Base-by-base conservation (phyloP, 768 basidiomycete genomes). In the Trametes cinnabarina region DNA sequence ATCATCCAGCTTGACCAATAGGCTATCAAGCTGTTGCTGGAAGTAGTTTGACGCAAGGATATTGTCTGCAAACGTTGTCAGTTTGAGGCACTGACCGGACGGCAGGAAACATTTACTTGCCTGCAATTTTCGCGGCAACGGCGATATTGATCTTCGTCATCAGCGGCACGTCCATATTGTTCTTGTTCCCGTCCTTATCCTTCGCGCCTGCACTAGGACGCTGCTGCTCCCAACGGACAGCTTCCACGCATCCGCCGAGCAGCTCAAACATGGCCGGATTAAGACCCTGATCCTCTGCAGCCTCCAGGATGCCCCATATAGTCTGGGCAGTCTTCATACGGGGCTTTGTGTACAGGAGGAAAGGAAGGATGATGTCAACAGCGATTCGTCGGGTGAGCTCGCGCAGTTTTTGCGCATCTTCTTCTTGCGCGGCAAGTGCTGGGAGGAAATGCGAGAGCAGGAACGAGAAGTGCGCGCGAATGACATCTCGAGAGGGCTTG, bases 301-400 rank as follows among this genome's bases (percentile, higher is more conserved):
- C 68, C 47, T 76, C 77, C n/a, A 94, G 67, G n/a, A 81, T 71
- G 53, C 85, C 85, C 93, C 93, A 95, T 0, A 85, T 82, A n/a
- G 79, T 68, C 20, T 82, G 78, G 0, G 84, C 78, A 0, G 82
- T 87, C 66, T 83, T 86, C 59, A 86, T 81, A 49, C 86, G 79
- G 3, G 87, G 72, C 66, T 88, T 92, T 7, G 90, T 87, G 63
- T 83, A 87, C 15, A 95, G 69, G 42, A 95, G 72, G 66, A 84
- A 83, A 0, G 92, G 88, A 67, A 92, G 89, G 52, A 95, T 71
- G 1, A 86, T 67, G 30, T 75, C 72, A 60, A 82, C 74, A 59
- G 84, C 82, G 23, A 80, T 68, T 26, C 73, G 68, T 23, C 60
- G 67, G 55, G 1, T 63, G 60, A 1, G 65, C 57, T 1, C 63